Conservation (phyloP, 106 monocot species). For the Dioscorea alata region DNA sequence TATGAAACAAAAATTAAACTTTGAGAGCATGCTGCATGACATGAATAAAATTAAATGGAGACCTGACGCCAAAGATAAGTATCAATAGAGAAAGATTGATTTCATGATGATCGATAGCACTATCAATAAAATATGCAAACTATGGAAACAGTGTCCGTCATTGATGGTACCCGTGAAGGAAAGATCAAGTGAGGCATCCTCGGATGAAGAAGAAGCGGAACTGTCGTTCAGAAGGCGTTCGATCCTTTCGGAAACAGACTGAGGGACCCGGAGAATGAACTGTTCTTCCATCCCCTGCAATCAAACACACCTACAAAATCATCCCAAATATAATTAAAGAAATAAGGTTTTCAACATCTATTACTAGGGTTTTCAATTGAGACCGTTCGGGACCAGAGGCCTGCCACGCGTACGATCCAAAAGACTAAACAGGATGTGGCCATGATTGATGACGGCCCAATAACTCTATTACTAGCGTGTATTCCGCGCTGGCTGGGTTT, state of each 20-base stretch:
- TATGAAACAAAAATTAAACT: neutral
- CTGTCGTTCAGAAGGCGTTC: constrained; percentile 73
- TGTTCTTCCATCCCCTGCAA: constrained; percentile 76
- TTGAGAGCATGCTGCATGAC: neutral
- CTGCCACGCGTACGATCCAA: no score
- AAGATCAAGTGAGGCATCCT: constrained; percentile 66
- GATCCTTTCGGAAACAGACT: constrained; percentile 72
- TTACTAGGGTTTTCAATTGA: no score
- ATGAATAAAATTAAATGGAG: neutral
- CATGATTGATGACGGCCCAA: no score
- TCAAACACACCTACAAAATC: no score
- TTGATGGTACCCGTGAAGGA: constrained; percentile 62
- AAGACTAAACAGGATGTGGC: no score
- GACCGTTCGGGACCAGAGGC: no score
- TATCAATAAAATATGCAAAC: neutral
- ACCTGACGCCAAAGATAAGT: neutral
- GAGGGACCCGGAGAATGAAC: constrained; percentile 87
- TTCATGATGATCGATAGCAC: neutral
- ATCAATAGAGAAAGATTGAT: neutral
- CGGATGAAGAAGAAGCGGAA: constrained; percentile 26
- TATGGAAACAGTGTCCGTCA: neutral
- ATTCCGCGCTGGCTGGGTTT: no score
- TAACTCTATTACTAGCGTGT: no score
- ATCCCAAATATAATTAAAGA: no score
- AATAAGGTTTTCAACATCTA: no score